Conservation (phyloP, 768 basidiomycete genomes). For the Russula earlei region DNA sequence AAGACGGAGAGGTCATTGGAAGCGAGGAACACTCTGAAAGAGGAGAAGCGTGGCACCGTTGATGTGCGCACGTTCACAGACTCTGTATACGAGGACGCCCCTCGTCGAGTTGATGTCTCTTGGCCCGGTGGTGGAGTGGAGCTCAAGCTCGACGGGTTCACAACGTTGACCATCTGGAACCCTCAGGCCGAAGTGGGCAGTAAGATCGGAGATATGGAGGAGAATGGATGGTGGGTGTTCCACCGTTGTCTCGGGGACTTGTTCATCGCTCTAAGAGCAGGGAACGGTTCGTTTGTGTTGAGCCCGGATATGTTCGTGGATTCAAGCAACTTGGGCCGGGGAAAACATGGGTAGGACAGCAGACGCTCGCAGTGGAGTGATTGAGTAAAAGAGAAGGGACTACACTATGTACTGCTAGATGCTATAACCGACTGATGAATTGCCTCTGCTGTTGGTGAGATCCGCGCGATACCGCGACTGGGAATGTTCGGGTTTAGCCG, state of each 20-base stretch:
- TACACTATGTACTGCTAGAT: background rate
- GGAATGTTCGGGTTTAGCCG: background rate
- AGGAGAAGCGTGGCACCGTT: slow-evolving; percentile 52
- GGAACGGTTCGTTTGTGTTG: slow-evolving; percentile 83
- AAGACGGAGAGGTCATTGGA: slow-evolving; percentile 61
- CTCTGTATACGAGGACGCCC: slow-evolving; percentile 63
- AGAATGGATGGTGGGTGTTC: slow-evolving; percentile 63
- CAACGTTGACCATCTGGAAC: slow-evolving; percentile 93
- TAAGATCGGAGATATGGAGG: slow-evolving; percentile 85
- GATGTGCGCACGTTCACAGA: slow-evolving; percentile 63
- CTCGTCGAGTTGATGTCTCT: slow-evolving; percentile 43
- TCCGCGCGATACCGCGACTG: too few relatives aligned
- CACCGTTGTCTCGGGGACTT: background rate
- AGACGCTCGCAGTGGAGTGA: slow-evolving; percentile 46
- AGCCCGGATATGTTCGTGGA: slow-evolving; percentile 78
- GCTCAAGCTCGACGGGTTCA: slow-evolving; percentile 46
- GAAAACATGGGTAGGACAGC: slow-evolving; percentile 68
- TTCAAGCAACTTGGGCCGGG: slow-evolving; percentile 56
- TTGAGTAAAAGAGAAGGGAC: background rate
- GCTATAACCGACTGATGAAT: background rate
- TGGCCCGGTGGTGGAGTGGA: slow-evolving; percentile 52
- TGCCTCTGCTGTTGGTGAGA: too few relatives aligned
- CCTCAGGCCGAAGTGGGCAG: slow-evolving; percentile 61
- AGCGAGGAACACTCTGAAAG: slow-evolving; percentile 39
- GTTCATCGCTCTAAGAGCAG: slow-evolving; percentile 29